These are phyloP conservation scores for Verticillium albo-atrum DNA, from an alignment of 2,329 filamentous ascomycete species.

Conservation along the genomic window DNA sequence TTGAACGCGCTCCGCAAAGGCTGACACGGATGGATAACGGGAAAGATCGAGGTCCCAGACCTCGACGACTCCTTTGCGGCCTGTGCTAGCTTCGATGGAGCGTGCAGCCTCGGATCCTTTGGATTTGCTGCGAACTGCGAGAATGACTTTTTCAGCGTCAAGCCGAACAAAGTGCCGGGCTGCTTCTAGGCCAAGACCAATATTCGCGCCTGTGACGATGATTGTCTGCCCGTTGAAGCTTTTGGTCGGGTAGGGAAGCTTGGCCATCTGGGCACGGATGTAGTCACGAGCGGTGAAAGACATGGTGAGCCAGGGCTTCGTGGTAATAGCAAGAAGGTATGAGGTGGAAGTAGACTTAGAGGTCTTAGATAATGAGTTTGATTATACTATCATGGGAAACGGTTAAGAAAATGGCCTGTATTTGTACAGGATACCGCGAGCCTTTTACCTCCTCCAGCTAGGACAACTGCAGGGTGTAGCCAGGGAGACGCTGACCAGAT, in stretches of 20 bases:
- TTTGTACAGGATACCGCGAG: too few species aligned
- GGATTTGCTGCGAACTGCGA: conserved; percentile 31
- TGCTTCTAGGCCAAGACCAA: conserved; percentile 3
- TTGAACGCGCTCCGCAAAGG: conserved; percentile 27
- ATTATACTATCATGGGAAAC: too few species aligned
- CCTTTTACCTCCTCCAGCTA: too few species aligned
- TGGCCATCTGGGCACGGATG: background rate
- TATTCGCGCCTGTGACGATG: conserved; percentile 6
- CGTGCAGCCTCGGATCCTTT: conserved; percentile 34
- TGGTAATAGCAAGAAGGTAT: too few species aligned
- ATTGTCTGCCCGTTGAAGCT: background rate
- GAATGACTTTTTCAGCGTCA: conserved; percentile 30
- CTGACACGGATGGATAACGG: conserved; percentile 27
- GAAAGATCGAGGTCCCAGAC: conserved; percentile 40
- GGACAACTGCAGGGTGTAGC: too few species aligned
- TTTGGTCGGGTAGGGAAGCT: background rate
- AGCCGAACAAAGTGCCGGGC: conserved; percentile 3
- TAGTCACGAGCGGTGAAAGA: background rate
- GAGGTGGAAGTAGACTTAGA: too few species aligned
- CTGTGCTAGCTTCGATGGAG: conserved; percentile 25
- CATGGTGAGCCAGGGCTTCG: background rate
- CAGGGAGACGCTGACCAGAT: too few species aligned
- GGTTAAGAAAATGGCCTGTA: too few species aligned
- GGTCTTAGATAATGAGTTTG: too few species aligned
- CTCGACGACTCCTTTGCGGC: conserved; percentile 20